Percentiles rank a stretch among this genome's conserved stretches.
These are phyloP conservation scores for Ilex asprella DNA, from an alignment of 257 asterid species.

Conservation along the genomic window DNA sequence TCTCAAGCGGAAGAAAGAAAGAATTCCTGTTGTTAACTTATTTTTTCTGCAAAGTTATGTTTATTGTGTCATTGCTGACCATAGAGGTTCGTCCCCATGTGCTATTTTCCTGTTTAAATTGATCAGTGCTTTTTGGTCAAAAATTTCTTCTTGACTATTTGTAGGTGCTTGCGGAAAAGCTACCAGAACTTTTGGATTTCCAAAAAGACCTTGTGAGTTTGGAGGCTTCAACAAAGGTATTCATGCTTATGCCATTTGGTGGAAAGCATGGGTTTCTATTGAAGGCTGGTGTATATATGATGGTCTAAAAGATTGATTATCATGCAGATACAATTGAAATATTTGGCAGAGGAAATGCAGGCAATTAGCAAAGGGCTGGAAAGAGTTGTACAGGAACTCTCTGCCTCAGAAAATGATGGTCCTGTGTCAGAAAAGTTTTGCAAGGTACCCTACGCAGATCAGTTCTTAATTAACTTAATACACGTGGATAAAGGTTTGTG, in stretches of 20 bases:
- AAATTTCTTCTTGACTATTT: constrained; percentile 1
- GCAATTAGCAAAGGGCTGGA: constrained; percentile 70
- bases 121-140: not conserved
- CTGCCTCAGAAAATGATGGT: constrained; percentile 71
- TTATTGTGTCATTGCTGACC: too few relatives aligned
- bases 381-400: constrained; percentile 59
- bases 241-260: not conserved
- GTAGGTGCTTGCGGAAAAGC: constrained; percentile 67
- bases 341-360: constrained; percentile 90
- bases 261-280: not conserved
- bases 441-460: constrained; percentile 33
- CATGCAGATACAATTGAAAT: constrained; percentile 71
- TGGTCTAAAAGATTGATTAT: constrained; percentile 4
- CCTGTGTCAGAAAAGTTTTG: constrained; percentile 51
- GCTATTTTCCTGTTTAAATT: not conserved
- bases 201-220: constrained; percentile 52
- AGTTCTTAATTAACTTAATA: too few relatives aligned
- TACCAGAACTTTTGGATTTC: constrained; percentile 73
- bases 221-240: constrained; percentile 81
- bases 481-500: too few relatives aligned
- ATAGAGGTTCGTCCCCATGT: not conserved
- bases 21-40: too few relatives aligned
- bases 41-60: too few relatives aligned
- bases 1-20: too few relatives aligned
- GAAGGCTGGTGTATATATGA: constrained; percentile 11